phyloP scores from a whole-genome alignment of 2,329 filamentous ascomycete genomes.

The Leptographium lundbergii region DNA sequence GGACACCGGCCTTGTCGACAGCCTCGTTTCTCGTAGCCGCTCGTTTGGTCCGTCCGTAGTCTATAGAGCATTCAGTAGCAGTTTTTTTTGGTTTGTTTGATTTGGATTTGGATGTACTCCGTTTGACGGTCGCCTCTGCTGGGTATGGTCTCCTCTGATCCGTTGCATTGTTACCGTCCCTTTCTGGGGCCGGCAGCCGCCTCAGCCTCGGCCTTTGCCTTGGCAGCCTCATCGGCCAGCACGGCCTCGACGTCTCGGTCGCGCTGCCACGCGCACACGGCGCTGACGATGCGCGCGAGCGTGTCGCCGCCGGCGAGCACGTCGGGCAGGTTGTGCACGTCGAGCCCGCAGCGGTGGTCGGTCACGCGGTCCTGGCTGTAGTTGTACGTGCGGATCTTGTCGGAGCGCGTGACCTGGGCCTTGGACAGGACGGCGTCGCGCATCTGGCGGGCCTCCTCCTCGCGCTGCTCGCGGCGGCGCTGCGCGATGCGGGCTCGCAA shows the following conservation, averaged over 20 bases:
- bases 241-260: conserved; percentile 62
- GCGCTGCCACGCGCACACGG: conserved; percentile 63
- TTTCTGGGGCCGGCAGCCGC: not conserved
- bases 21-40: no score
- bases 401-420: conserved; percentile 74
- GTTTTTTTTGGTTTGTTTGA: no score
- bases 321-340: conserved; percentile 66
- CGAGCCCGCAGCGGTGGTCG: conserved; percentile 72
- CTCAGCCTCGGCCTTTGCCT: conserved; percentile 8
- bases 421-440: conserved; percentile 67
- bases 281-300: conserved; percentile 65
- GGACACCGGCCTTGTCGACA: no score
- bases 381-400: conserved; percentile 94
- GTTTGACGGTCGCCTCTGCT: no score
- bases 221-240: conserved; percentile 42
- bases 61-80: no score
- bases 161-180: not conserved
- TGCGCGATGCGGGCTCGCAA: conserved; percentile 74
- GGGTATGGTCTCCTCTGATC: no score
- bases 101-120: no score
- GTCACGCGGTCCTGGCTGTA: conserved; percentile 65
- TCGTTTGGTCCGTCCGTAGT: no score
- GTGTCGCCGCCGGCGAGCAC: conserved; percentile 63
- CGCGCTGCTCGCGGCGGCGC: conserved; percentile 64
- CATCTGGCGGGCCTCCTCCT: conserved; percentile 64